Evolutionary conservation across 2,329 filamentous ascomycete species (phyloP).

Genomic region (Arthrobotrys entomopaga): DNA sequence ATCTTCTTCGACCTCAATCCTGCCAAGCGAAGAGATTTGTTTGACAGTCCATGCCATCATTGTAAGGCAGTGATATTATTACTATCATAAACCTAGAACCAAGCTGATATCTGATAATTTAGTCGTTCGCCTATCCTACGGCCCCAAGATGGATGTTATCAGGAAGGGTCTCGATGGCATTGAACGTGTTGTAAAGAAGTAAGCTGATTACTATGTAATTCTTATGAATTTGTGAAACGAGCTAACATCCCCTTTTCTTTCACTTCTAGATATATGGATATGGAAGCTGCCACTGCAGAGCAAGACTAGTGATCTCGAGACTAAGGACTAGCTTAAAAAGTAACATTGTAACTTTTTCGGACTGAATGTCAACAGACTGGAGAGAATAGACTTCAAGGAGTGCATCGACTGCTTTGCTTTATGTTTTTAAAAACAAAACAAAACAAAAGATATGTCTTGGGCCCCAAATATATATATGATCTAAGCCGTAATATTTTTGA

Average conservation of each 20-base stretch:
- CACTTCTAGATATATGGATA: slow-evolving; percentile 19
- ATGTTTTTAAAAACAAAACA: too few species aligned
- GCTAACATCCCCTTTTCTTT: slow-evolving; percentile 5
- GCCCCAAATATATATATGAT: too few species aligned
- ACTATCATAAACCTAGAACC: neutral
- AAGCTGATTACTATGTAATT: slow-evolving; percentile 57
- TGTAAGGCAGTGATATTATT: slow-evolving; percentile 30
- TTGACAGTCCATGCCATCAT: slow-evolving; percentile 75
- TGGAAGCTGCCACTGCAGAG: slow-evolving; percentile 39
- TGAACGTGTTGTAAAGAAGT: slow-evolving; percentile 81
- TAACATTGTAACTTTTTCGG: too few species aligned
- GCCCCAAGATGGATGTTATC: slow-evolving; percentile 80
- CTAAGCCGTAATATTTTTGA: too few species aligned
- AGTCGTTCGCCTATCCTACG: slow-evolving; percentile 85
- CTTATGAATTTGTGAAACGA: neutral
- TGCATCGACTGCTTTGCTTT: neutral
- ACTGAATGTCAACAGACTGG: too few species aligned
- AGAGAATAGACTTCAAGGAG: neutral
- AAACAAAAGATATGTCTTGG: neutral
- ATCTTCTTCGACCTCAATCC: slow-evolving; percentile 99
- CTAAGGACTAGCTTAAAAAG: too few species aligned
- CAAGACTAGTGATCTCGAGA: too few species aligned
- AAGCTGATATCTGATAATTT: neutral
- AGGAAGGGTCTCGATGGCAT: slow-evolving; percentile 85
- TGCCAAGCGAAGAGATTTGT: slow-evolving; percentile 85